Conservation (phyloP, 805 yeast genomes). For the Starmerella scarabaei region DNA sequence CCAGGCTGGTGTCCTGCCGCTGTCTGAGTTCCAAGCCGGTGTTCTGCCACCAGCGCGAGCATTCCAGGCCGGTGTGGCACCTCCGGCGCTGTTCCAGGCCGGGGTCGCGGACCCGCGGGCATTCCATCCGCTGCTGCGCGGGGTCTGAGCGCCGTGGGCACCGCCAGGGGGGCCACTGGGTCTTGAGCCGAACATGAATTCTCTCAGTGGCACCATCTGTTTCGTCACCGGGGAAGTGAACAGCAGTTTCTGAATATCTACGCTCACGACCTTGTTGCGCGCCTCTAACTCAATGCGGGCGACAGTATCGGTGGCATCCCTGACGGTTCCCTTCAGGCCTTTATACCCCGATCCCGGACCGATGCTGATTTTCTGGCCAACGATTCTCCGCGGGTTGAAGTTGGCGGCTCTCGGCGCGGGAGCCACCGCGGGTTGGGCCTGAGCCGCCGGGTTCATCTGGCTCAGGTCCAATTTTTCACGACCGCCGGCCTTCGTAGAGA, state of each 20-base stretch:
- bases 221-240: slow-evolving; percentile 54
- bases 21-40: slow-evolving; percentile 29
- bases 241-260: slow-evolving; percentile 64
- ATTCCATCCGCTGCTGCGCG: slow-evolving; percentile 24
- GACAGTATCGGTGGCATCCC: slow-evolving; percentile 80
- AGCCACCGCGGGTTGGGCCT: slow-evolving; percentile 43
- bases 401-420: slow-evolving; percentile 16
- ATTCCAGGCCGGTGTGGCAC: slow-evolving; percentile 27
- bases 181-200: slow-evolving; percentile 37
- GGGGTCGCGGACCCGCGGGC: slow-evolving; percentile 26
- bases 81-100: slow-evolving; percentile 24
- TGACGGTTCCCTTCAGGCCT: slow-evolving; percentile 85
- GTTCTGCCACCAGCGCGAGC: slow-evolving; percentile 28
- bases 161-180: slow-evolving; percentile 17
- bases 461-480: slow-evolving; percentile 56
- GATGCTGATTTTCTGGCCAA: slow-evolving; percentile 75
- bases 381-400: slow-evolving; percentile 30
- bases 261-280: slow-evolving; percentile 74
- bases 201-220: slow-evolving; percentile 56
- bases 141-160: slow-evolving; percentile 13
- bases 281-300: slow-evolving; percentile 93
- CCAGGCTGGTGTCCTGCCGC: slow-evolving; percentile 18
- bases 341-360: slow-evolving; percentile 83
- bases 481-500: slow-evolving; percentile 70
- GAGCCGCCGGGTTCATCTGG: slow-evolving; percentile 64